These are phyloP conservation scores for Mycena rebaudengoi DNA, from an alignment of 768 basidiomycete genomes.

Conservation along the genomic window DNA sequence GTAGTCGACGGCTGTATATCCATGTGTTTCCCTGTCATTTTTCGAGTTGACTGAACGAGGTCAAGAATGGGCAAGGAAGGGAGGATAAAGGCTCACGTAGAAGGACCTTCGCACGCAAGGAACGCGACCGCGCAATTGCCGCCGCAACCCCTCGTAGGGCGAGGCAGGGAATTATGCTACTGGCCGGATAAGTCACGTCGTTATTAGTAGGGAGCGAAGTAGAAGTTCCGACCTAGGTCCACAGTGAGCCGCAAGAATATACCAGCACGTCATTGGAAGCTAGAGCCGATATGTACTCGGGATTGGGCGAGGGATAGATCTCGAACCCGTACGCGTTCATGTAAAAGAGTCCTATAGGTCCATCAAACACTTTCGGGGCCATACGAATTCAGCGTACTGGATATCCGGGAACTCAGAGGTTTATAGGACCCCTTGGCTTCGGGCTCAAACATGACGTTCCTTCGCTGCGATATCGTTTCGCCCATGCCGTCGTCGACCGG, in stretches of 20 bases:
- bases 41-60: slow-evolving; percentile 73
- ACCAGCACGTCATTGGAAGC: slow-evolving; percentile 72
- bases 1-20: slow-evolving; percentile 86
- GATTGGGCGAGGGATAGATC: slow-evolving; percentile 89
- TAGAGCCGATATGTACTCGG: slow-evolving; percentile 75
- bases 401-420: slow-evolving; percentile 57
- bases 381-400: neutral
- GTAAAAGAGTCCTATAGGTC: slow-evolving; percentile 75
- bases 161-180: slow-evolving; percentile 90
- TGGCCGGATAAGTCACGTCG: neutral
- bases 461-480: slow-evolving; percentile 52
- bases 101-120: slow-evolving; percentile 83
- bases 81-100: slow-evolving; percentile 62
- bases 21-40: slow-evolving; percentile 92
- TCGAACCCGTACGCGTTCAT: slow-evolving; percentile 93
- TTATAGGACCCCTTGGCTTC: slow-evolving; percentile 62
- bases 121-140: slow-evolving; percentile 77
- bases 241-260: slow-evolving; percentile 93
- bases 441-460: slow-evolving; percentile 75
- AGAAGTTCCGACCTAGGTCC: slow-evolving; percentile 75
- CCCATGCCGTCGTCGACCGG: slow-evolving; percentile 68
- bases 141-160: slow-evolving; percentile 83
- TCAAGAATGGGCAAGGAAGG: neutral
- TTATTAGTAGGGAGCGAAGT: too few relatives aligned
- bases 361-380: slow-evolving; percentile 13